These are phyloP conservation scores for Penicillium sp. DNA, from an alignment of 2,329 filamentous ascomycete species.

Conservation along the genomic window DNA sequence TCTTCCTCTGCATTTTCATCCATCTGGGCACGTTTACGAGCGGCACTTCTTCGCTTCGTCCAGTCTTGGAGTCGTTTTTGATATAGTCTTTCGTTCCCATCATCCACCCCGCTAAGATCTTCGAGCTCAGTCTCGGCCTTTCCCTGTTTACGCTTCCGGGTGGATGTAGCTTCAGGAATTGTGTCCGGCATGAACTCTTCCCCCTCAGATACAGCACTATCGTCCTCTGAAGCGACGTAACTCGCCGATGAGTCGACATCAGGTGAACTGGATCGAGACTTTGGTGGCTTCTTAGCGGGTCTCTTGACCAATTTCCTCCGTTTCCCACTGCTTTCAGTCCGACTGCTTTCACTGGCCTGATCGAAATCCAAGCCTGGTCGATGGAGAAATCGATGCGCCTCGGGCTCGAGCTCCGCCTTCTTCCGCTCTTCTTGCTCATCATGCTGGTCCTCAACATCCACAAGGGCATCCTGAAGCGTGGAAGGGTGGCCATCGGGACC, in stretches of 20 bases:
- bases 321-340: slow-evolving; percentile 38
- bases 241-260: slow-evolving; percentile 36
- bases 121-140: slow-evolving; percentile 50
- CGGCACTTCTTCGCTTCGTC: slow-evolving; percentile 67
- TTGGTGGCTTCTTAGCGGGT: neutral
- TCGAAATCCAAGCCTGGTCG: slow-evolving; percentile 71
- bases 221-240: slow-evolving; percentile 38
- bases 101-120: slow-evolving; percentile 72
- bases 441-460: slow-evolving; percentile 78
- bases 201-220: slow-evolving; percentile 36
- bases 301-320: slow-evolving; percentile 37
- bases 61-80: slow-evolving; percentile 75
- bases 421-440: slow-evolving; percentile 56
- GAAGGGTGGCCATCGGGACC: slow-evolving; percentile 64
- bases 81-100: slow-evolving; percentile 85
- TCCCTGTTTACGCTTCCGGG: slow-evolving; percentile 25
- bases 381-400: slow-evolving; percentile 71
- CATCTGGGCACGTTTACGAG: slow-evolving; percentile 54
- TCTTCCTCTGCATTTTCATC: slow-evolving; percentile 43
- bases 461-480: slow-evolving; percentile 74
- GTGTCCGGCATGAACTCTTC: slow-evolving; percentile 41
- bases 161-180: slow-evolving; percentile 21
- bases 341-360: slow-evolving; percentile 36
- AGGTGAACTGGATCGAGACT: slow-evolving; percentile 9
- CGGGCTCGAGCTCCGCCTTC: slow-evolving; percentile 41